phyloP scores from a whole-genome alignment of 148 eudicot genomes.

The Camellia japonica region DNA sequence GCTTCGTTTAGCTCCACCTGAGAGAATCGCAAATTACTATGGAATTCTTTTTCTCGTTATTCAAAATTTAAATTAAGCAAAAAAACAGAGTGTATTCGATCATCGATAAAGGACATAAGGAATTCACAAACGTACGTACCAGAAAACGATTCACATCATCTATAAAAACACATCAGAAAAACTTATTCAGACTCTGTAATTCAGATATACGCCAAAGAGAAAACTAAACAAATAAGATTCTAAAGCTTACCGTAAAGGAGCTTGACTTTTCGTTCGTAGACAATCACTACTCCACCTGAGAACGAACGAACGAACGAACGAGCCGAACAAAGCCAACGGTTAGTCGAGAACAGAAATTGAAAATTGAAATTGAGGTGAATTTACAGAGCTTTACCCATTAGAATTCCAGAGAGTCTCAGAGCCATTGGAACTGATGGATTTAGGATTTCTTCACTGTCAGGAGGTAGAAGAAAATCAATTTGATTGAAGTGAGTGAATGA shows the following conservation, averaged over 20 bases:
- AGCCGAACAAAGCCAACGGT: neutral
- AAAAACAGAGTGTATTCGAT: neutral
- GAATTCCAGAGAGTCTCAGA: slow-evolving; percentile 84
- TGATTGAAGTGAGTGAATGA: neutral
- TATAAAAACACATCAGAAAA: slow-evolving; percentile 24
- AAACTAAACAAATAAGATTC: neutral
- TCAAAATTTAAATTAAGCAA: neutral
- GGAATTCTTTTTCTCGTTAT: neutral
- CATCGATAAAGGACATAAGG: neutral
- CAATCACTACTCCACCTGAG: slow-evolving; percentile 91
- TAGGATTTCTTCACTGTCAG: slow-evolving; percentile 77
- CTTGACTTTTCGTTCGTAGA: slow-evolving; percentile 87
- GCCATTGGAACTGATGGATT: slow-evolving; percentile 97
- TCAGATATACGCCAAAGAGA: neutral
- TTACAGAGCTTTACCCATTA: slow-evolving; percentile 63
- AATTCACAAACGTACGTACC: slow-evolving; percentile 33
- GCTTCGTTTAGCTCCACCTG: slow-evolving; percentile 84
- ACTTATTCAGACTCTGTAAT: neutral
- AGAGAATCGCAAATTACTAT: slow-evolving; percentile 6
- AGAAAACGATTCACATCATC: slow-evolving; percentile 92
- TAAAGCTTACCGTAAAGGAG: slow-evolving; percentile 61
- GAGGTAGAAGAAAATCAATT: neutral
- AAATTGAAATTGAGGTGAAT: neutral
- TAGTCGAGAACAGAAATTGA: neutral
- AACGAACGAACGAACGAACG: neutral